Percentiles rank a stretch among this genome's conserved stretches.
Evolutionary conservation across 345 rosid genomes (phyloP).

Genomic region (Combretum micranthum): DNA sequence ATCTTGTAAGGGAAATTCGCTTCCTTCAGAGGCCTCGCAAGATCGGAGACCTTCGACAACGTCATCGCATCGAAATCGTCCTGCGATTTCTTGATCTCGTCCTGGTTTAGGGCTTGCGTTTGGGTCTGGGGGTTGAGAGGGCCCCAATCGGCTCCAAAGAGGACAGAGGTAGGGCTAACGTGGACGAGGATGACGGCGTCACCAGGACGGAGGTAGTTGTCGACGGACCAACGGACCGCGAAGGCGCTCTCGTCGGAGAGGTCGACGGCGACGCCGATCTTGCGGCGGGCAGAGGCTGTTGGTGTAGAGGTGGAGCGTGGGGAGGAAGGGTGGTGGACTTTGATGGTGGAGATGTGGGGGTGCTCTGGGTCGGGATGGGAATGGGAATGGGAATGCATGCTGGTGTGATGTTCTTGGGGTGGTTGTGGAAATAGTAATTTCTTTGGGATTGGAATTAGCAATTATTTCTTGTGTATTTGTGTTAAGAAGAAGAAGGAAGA

Average conservation of each 20-base stretch:
- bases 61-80: slow-evolving; percentile 31
- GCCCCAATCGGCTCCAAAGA: slow-evolving; percentile 5
- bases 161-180: slow-evolving; percentile 5
- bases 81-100: slow-evolving; percentile 8
- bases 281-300: neutral
- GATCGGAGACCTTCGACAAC: slow-evolving; percentile 26
- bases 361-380: too few species aligned
- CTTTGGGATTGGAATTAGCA: too few species aligned
- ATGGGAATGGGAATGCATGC: too few species aligned
- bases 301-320: slow-evolving; percentile 1
- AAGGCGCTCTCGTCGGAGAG: slow-evolving; percentile 1
- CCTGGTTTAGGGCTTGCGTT: neutral
- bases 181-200: slow-evolving; percentile 7
- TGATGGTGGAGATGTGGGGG: neutral
- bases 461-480: too few species aligned
- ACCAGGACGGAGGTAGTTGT: slow-evolving; percentile 4
- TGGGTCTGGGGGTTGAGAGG: slow-evolving; percentile 1
- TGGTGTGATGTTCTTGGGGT: too few species aligned
- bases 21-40: slow-evolving; percentile 30
- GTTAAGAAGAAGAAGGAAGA: too few species aligned
- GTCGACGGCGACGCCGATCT: slow-evolving; percentile 1
- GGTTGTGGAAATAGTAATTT: too few species aligned
- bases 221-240: slow-evolving; percentile 5
- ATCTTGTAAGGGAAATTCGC: slow-evolving; percentile 34
- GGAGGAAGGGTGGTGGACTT: slow-evolving; percentile 2